Evolutionary conservation across 1,284 basidiomycete genomes (phyloP), one percentile per base, ranked within the genome.

Genomic region (Tetrapyrgos nigripes): DNA sequence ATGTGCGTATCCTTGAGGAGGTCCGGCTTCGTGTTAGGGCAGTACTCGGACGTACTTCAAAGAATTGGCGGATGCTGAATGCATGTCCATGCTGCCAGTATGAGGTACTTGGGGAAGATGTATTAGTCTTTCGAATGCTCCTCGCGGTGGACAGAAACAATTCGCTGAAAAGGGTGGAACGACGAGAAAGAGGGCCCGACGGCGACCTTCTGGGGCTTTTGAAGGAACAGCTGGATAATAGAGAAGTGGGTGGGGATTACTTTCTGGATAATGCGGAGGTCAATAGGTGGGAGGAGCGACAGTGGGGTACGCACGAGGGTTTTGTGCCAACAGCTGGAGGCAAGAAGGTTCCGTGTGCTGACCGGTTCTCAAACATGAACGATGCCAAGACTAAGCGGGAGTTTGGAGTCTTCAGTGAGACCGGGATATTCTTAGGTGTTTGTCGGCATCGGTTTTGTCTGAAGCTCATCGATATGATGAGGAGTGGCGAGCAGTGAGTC

Each of bases 61-160:
- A 31, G 2, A n/a, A 49, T 19, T 56, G 54, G 54, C 19, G 37
- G 14, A 43, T 50, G 6, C 23, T 37, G 1, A 31, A 56, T 40
- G 47, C 54, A 14, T 56, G 54, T 27, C 47, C 47, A 14, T 44
- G 23, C 33, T 56, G 54, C 35, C 54, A 56, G 35, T 28, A 27
- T 21, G 23, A 43, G 24, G 46, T 56, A 13, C 3, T 49, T 5
- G 31, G 45, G 9, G 50, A 58, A 11, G 21, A 33, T 2, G 10
- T 10, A 5, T 21, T 58, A 11, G 27, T 35, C 4, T 17, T 58
- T 29, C 17, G 51, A 24, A 53, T 58, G 45, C 17, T 58, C 13
- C 28, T 46, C n/a, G 24, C 50, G 0, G 43, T 53, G 44, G 57
- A 58, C 26, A 46, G 57, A 1, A 58, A 58, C 33, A 35, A 58